Percentiles rank a stretch among this genome's conserved stretches.
Evolutionary conservation across 2,329 filamentous ascomycete species (phyloP).

Genomic region (Rutstroemia sp.): DNA sequence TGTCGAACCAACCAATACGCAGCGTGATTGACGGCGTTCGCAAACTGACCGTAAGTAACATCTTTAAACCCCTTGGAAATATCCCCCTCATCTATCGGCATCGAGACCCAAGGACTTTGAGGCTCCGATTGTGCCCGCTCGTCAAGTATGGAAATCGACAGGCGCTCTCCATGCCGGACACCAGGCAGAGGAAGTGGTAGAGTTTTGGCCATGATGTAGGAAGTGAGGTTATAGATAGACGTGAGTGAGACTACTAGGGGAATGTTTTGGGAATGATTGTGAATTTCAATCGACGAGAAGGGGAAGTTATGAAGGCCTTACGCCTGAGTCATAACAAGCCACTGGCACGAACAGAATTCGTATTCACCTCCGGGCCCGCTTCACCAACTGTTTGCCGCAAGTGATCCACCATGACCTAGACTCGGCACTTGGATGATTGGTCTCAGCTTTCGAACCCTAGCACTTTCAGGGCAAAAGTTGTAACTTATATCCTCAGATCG

Average conservation of each 20-base stretch:
- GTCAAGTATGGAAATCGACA: slow-evolving; percentile 1
- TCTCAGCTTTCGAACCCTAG: background rate
- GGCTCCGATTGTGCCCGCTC: background rate
- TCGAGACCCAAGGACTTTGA: slow-evolving; percentile 1
- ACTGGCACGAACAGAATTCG: too few relatives aligned
- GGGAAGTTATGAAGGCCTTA: too few relatives aligned
- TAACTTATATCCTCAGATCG: background rate
- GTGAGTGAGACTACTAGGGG: background rate
- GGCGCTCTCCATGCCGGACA: slow-evolving; percentile 2
- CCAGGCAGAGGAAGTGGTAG: background rate
- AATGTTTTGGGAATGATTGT: background rate
- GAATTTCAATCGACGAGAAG: background rate
- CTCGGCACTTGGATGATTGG: background rate
- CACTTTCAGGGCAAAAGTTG: background rate
- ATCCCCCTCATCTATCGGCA: background rate
- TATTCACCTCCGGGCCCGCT: too few relatives aligned
- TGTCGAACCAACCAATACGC: background rate
- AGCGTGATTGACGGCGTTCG: slow-evolving; percentile 1
- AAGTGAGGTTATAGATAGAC: background rate
- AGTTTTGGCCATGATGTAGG: background rate
- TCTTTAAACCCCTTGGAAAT: background rate
- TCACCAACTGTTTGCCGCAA: background rate
- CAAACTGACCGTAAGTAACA: background rate
- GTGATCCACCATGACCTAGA: background rate
- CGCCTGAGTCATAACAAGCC: too few relatives aligned